These are phyloP conservation scores for Mixia osmundae DNA, from an alignment of 1,284 basidiomycete species.

Conservation along the genomic window DNA sequence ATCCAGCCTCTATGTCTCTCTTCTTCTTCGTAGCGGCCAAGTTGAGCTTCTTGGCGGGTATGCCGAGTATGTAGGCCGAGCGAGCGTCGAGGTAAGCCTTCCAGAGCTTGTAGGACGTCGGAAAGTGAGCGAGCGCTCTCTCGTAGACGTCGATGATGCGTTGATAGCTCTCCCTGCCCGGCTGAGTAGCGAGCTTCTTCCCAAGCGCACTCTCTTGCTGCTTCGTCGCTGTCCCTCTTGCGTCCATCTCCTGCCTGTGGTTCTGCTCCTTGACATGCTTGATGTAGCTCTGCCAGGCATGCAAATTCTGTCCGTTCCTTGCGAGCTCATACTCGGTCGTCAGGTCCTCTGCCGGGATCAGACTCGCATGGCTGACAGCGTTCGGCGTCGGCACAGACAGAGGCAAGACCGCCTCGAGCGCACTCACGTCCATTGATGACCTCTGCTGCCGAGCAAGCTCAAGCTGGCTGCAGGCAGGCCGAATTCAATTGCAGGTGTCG, in stretches of 20 bases:
- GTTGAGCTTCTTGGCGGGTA: slow-evolving; percentile 26
- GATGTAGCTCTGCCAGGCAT: slow-evolving; percentile 78
- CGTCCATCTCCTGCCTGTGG: slow-evolving; percentile 20
- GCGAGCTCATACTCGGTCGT: slow-evolving; percentile 87
- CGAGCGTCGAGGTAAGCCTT: slow-evolving; percentile 68
- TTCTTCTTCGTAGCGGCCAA: slow-evolving; percentile 28
- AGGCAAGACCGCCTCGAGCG: slow-evolving; percentile 32
- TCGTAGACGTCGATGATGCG: slow-evolving; percentile 53
- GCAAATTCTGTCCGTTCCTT: slow-evolving; percentile 70
- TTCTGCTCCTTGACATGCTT: slow-evolving; percentile 45
- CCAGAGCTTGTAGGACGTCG: slow-evolving; percentile 83
- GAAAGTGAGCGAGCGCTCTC: slow-evolving; percentile 65
- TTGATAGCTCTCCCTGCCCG: slow-evolving; percentile 15
- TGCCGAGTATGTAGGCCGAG: slow-evolving; percentile 63
- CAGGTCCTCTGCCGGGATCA: slow-evolving; percentile 54
- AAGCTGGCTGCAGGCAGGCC: too few relatives aligned
- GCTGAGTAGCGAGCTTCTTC: slow-evolving; percentile 16
- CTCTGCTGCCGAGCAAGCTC: too few relatives aligned
- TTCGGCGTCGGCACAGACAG: slow-evolving; percentile 63
- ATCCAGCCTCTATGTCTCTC: slow-evolving; percentile 36
- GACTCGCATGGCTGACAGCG: slow-evolving; percentile 46
- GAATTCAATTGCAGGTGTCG: too few relatives aligned
- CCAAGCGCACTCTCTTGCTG: slow-evolving; percentile 16
- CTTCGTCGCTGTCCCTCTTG: slow-evolving; percentile 29
- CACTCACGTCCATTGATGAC: too few relatives aligned